Evolutionary conservation across 768 basidiomycete species (phyloP), one percentile per base, ranked within the genome.

Genomic region (Calocera cornea): DNA sequence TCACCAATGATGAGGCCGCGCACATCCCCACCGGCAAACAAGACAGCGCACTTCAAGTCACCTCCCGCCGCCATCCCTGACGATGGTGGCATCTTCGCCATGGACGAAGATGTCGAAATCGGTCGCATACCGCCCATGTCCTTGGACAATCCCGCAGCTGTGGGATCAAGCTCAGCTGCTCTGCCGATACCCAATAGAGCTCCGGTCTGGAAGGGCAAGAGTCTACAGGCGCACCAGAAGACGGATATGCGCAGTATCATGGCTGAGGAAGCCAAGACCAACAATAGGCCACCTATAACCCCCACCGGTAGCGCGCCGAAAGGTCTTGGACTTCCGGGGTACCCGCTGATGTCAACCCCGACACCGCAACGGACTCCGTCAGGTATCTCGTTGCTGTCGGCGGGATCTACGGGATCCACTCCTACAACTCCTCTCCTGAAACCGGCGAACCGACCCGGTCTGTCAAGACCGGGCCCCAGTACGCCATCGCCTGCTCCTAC

Each of bases 171-270:
- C 3, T 3, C 33, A 7, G 76, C 16, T 33, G 70, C 69, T 64
- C 66, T 60, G 65, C 66, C 66, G 19, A 31, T 71, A 36, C 69
- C 65, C 1, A 73, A 69, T 29, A 74, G 74, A 63, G 69, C 73
- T 16, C 38, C 65, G 72, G 76, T 77, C 36, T 68, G 77, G 74
- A 16, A 27, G 29, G 44, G 64, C 41, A 19, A 34, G 31, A 33
- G 63, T 16, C 24, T 41, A 49, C 27, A 47, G 33, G 41, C 24
- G 64, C 49, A 14, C 27, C 69, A 10, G 69, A 93, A 89, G 27
- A 84, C 87, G 14, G 90, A 95, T 73, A 87, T 97, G 83, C 89
- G 88, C 72, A 77, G 83, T 17, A 84, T 97, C 67, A 91, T 97
- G 84, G 90, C 88, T 0, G 94, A 94, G 75, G 83, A 87, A 0